phyloP scores from a whole-genome alignment of 495 filamentous ascomycete genomes.

The Aspergillus mulundensis region DNA sequence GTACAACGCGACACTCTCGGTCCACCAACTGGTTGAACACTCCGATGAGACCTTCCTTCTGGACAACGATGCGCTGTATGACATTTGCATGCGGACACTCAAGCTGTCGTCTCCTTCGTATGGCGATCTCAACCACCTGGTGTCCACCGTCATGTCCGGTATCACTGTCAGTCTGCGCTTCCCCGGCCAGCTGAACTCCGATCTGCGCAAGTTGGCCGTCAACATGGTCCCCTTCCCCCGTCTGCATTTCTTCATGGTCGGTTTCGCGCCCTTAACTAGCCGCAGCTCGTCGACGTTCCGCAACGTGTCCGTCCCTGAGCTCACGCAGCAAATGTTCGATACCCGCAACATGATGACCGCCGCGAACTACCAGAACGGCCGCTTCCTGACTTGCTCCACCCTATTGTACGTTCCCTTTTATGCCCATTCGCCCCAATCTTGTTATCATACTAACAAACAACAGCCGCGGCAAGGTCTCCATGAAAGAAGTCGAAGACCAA shows the following conservation, averaged over 20 bases:
- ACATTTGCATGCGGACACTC: constrained; percentile 99
- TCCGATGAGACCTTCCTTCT: constrained; percentile 99
- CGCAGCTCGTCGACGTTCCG: constrained; percentile 94
- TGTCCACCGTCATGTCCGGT: constrained; percentile 98
- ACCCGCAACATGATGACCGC: constrained; percentile 99
- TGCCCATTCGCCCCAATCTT: background rate
- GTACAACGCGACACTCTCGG: constrained; percentile 97
- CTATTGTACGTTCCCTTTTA: constrained; percentile 86
- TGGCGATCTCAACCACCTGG: constrained; percentile 97
- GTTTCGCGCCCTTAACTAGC: constrained; percentile 97
- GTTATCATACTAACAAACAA: background rate
- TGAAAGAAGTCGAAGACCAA: constrained; percentile 99
- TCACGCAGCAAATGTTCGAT: constrained; percentile 99
- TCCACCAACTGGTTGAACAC: constrained; percentile 99
- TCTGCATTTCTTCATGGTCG: constrained; percentile 99
- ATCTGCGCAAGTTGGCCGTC: constrained; percentile 97
- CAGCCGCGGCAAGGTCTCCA: constrained; percentile 97
- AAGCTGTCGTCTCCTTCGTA: constrained; percentile 98
- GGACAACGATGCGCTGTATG: constrained; percentile 99
- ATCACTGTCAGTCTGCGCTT: constrained; percentile 98
- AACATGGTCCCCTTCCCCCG: constrained; percentile 99
- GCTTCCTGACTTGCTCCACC: constrained; percentile 98
- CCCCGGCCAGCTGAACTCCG: constrained; percentile 98
- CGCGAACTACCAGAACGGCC: constrained; percentile 98
- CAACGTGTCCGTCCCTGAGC: constrained; percentile 92